These are phyloP conservation scores for Chytriomyces confervae DNA, from an alignment of 192 early-diverging fungal genomes.

Conservation along the genomic window DNA sequence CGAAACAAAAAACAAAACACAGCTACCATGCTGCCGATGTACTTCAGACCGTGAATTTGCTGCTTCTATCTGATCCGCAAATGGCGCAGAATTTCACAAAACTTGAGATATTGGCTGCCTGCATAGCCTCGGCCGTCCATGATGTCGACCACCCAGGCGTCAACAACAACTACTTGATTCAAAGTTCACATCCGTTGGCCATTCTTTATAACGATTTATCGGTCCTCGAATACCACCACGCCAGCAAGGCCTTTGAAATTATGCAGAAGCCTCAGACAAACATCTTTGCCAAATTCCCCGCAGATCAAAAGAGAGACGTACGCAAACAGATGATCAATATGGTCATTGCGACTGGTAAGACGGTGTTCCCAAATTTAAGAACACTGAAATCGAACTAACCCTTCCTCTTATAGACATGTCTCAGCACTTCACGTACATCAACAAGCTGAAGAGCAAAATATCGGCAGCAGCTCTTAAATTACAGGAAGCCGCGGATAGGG, in stretches of 20 bases:
- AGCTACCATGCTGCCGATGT: conserved; percentile 67
- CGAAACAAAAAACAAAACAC: conserved; percentile 1
- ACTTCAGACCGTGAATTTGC: conserved; percentile 59
- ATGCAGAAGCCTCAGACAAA: conserved; percentile 46
- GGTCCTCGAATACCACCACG: conserved; percentile 65
- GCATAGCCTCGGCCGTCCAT: conserved; percentile 60
- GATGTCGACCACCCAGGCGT: conserved; percentile 70
- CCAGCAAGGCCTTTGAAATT: conserved; percentile 60
- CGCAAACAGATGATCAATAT: conserved; percentile 61
- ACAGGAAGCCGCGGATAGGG: conserved; percentile 50
- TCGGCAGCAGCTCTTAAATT: conserved; percentile 52
- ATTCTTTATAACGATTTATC: conserved; percentile 66
- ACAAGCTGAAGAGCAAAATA: conserved; percentile 65
- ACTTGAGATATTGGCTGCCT: conserved; percentile 56
- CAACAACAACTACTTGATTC: conserved; percentile 63
- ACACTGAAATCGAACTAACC: neutral
- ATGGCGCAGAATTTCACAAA: conserved; percentile 59
- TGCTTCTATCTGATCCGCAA: conserved; percentile 51
- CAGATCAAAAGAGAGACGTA: conserved; percentile 52
- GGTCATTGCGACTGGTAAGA: conserved; percentile 60
- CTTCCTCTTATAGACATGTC: conserved; percentile 49
- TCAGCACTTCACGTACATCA: conserved; percentile 66
- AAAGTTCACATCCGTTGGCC: conserved; percentile 56
- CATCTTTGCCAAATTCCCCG: conserved; percentile 53
- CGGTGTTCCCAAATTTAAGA: neutral